These are phyloP conservation scores for Penicillium tannophilum DNA, from an alignment of 495 filamentous ascomycete genomes.

Conservation along the genomic window DNA sequence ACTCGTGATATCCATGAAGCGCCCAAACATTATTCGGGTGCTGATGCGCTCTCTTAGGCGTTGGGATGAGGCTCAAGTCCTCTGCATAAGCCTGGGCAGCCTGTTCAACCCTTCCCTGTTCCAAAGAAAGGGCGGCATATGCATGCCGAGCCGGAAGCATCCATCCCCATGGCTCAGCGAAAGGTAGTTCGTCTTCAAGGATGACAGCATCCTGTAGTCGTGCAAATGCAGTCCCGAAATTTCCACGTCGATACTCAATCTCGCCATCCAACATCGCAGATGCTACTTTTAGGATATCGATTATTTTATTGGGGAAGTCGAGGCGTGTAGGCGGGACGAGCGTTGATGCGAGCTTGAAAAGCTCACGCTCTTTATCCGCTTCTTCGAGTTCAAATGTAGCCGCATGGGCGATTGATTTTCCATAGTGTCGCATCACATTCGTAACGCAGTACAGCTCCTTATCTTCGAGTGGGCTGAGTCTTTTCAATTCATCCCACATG, in stretches of 20 bases:
- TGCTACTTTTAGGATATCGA: conserved; percentile 60
- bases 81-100: conserved; percentile 58
- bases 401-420: conserved; percentile 62
- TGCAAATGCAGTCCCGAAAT: conserved; percentile 55
- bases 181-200: conserved; percentile 58
- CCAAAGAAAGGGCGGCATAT: conserved; percentile 62
- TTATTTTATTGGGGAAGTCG: conserved; percentile 65
- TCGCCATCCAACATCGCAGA: conserved; percentile 69
- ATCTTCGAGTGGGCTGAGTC: conserved; percentile 52
- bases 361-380: conserved; percentile 46
- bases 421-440: conserved; percentile 67
- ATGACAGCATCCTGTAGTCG: conserved; percentile 54
- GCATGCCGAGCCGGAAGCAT: conserved; percentile 70
- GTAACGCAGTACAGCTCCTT: conserved; percentile 60
- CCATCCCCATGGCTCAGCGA: conserved; percentile 72
- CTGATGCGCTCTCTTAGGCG: conserved; percentile 56
- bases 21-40: conserved; percentile 72
- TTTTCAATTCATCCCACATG: conserved; percentile 59
- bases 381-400: conserved; percentile 49
- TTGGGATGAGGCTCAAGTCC: conserved; percentile 60
- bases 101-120: conserved; percentile 59
- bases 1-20: conserved; percentile 67
- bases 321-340: conserved; percentile 56
- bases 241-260: conserved; percentile 63
- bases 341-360: conserved; percentile 49